phyloP scores from a whole-genome alignment of 1,139 yeast genomes.

The Pichia sp. region DNA sequence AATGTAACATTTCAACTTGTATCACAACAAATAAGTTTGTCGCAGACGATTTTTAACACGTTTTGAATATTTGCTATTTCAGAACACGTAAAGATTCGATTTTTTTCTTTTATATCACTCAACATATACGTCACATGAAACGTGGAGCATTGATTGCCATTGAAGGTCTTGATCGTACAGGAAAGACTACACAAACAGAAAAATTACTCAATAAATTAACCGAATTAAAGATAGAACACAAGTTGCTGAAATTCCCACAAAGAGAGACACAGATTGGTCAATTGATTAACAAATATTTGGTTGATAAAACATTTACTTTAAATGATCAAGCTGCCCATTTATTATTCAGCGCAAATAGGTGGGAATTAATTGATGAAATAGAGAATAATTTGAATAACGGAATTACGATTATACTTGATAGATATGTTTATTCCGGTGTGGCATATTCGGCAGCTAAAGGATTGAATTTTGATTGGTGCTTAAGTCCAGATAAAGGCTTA shows the following conservation, averaged over 20 bases:
- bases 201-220: conserved; percentile 30
- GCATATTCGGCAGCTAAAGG: conserved; percentile 92
- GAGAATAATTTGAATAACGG: conserved; percentile 45
- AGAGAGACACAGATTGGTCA: conserved; percentile 76
- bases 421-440: conserved; percentile 89
- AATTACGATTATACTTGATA: conserved; percentile 59
- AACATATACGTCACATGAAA: too few species aligned
- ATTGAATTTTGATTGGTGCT: conserved; percentile 66
- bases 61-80: too few species aligned
- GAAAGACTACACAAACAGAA: conserved; percentile 83
- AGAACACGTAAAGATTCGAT: too few species aligned
- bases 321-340: conserved; percentile 80
- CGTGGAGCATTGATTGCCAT: conserved; percentile 74
- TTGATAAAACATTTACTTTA: conserved; percentile 41
- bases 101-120: too few species aligned
- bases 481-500: conserved; percentile 73
- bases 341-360: conserved; percentile 86
- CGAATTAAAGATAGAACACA: conserved; percentile 30
- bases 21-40: too few species aligned
- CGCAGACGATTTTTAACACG: too few species aligned
- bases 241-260: conserved; percentile 75
- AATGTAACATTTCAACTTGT: too few species aligned
- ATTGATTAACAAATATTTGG: conserved; percentile 68
- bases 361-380: conserved; percentile 69
- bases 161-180: conserved; percentile 94